Percentiles rank a stretch among this genome's conserved stretches.
These are phyloP conservation scores for Bocquillonia castaneifolia DNA, from an alignment of 441 rosid genomes.

Conservation along the genomic window DNA sequence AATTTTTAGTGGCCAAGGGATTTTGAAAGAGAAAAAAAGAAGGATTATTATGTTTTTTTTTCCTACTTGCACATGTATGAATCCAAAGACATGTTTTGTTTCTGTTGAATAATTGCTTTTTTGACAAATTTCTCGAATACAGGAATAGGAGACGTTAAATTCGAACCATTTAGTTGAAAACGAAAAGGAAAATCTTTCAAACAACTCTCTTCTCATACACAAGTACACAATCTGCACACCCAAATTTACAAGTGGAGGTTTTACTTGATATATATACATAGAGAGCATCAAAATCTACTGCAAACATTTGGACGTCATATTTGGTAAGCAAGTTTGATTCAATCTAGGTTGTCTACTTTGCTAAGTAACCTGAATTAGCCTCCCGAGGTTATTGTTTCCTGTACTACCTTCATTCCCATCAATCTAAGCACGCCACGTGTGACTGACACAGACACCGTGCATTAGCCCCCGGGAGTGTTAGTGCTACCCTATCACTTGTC, in stretches of 20 bases:
- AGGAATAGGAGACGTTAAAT: no score
- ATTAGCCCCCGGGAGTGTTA: constrained; percentile 37
- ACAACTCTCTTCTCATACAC: no score
- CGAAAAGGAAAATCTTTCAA: no score
- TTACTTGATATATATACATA: neutral
- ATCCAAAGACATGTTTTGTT: no score
- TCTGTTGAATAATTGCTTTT: no score
- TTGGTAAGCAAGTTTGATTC: neutral
- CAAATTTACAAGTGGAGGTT: neutral
- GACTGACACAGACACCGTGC: constrained; percentile 38
- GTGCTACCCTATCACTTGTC: constrained; percentile 24
- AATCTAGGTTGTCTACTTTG: constrained; percentile 25
- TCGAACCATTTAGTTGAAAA: no score
- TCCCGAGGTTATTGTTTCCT: constrained; percentile 50
- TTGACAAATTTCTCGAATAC: no score
- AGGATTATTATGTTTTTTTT: no score
- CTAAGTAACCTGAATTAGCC: constrained; percentile 26
- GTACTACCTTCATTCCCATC: constrained; percentile 22
- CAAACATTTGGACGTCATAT: neutral
- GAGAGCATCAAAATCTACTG: neutral
- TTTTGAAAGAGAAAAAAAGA: no score
- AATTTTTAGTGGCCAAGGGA: no score
- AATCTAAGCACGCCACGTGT: constrained; percentile 18
- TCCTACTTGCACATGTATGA: no score
- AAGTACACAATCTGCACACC: neutral